Evolutionary conservation across 805 yeast genomes (phyloP), one percentile per base, ranked within the genome.

Genomic region (Candida vartiovaarae): DNA sequence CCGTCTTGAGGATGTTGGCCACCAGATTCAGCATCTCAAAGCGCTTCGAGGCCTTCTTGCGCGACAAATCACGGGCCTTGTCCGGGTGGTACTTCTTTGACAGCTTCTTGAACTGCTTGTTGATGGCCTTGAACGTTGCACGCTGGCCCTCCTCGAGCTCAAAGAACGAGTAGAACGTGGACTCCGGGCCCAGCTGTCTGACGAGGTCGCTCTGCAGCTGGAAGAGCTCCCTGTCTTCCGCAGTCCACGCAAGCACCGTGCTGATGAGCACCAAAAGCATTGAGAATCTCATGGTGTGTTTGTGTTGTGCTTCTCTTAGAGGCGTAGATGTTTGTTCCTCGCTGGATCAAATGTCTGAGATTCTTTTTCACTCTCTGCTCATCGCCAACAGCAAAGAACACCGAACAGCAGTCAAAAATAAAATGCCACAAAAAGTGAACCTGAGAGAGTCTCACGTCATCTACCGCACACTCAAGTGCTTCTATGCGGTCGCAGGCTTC

Each of bases 21-120:
- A 87, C 84, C 27, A 80, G 62, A 31, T 93, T 84, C 32, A 93
- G 72, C 28, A 91, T 69, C 55, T 91, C 87, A 59, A 82, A 93
- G 34, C 87, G 71, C 52, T 76, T 76, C 45, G 65, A 68, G 36
- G 66, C 71, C 43, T 68, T 70, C 44, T 59, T 62, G 37, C 65
- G 65, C 40, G 62, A 41, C n/a, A 44, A 23, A 32, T 42, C 38
- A 3, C 43, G 37, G 29, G 65, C 62, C 62, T 91, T 89, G 64
- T 91, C 99, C 0, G 99, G 99, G 59, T 91, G 99, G 52, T 84
- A 70, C 49, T 70, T 71, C 41, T 83, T 71, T 3, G 95, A 81
- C 30, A 82, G 59, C 54, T 78, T 82, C 57, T 86, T 79, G 65
- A 84, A 83, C 24, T 84, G 83, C 51, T 75, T 78, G 42, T 68